Percentiles rank a stretch among this genome's conserved stretches.
Conservation (phyloP, 805 yeast species). For the Kodamaea sagamina region DNA sequence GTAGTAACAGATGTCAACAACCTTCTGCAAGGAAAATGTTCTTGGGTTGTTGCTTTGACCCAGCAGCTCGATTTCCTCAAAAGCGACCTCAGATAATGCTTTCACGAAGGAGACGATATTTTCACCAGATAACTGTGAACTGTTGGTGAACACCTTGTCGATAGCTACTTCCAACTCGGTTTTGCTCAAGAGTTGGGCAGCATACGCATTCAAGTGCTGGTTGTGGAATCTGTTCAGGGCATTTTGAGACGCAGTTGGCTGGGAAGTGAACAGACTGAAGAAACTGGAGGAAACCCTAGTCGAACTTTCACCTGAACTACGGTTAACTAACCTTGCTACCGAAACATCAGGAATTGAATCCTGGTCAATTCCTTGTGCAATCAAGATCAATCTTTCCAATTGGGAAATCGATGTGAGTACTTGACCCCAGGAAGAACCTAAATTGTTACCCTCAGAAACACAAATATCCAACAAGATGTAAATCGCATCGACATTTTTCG, state of each 20-base stretch:
- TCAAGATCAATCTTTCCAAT: conserved; percentile 83
- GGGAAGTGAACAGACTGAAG: conserved; percentile 57
- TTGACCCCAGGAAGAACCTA: conserved; percentile 79
- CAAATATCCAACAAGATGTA: conserved; percentile 74
- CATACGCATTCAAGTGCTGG: conserved; percentile 62
- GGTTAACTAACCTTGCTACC: conserved; percentile 65
- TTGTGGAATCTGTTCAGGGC: conserved; percentile 72
- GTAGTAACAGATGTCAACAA: conserved; percentile 96
- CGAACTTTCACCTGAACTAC: conserved; percentile 48
- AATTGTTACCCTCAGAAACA: conserved; percentile 71
- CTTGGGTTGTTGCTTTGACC: conserved; percentile 82
- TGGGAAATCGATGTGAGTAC: conserved; percentile 82
- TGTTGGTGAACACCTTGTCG: conserved; percentile 84
- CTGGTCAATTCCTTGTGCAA: conserved; percentile 85
- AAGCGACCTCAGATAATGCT: conserved; percentile 82
- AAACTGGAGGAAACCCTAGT: conserved; percentile 42
- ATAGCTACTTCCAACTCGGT: conserved; percentile 76
- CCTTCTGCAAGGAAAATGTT: conserved; percentile 88
- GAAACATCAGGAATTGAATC: conserved; percentile 83
- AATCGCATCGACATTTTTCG: conserved; percentile 81
- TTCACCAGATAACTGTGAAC: conserved; percentile 74
- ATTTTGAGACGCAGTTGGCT: conserved; percentile 57
- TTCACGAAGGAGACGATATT: conserved; percentile 86
- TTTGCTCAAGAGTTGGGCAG: conserved; percentile 57
- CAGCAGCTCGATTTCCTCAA: conserved; percentile 88